Percentiles rank a stretch among this genome's conserved stretches.
These are phyloP conservation scores for Phalaenopsis hybrid DNA, from an alignment of 116 monocot species.

Conservation along the genomic window DNA sequence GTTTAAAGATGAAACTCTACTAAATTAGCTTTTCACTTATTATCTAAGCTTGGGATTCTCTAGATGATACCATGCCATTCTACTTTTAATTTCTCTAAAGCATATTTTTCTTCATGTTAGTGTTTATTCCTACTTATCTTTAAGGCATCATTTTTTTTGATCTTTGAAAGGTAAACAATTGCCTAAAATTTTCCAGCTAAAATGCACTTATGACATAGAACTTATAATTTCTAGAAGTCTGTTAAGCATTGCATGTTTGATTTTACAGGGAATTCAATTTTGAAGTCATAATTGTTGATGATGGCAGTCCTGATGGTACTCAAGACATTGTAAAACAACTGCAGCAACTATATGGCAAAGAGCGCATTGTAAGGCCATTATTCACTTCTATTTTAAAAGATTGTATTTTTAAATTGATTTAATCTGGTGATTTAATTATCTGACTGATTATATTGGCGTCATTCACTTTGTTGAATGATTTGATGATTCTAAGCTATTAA, in stretches of 20 bases:
- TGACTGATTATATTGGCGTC: slow-evolving; percentile 7
- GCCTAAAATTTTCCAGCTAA: background rate
- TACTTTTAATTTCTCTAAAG: background rate
- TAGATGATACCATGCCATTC: background rate
- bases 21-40: background rate
- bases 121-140: background rate
- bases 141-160: background rate
- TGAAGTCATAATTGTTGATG: slow-evolving; percentile 93
- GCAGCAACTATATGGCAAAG: slow-evolving; percentile 89
- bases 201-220: background rate
- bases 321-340: slow-evolving; percentile 91
- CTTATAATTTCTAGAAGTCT: background rate
- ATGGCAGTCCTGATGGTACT: slow-evolving; percentile 99
- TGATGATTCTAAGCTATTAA: slow-evolving; percentile 49
- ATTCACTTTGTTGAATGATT: background rate
- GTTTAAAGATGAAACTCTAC: background rate
- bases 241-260: background rate
- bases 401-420: background rate
- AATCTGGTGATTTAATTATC: background rate
- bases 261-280: slow-evolving; percentile 69
- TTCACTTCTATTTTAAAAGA: background rate
- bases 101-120: background rate
- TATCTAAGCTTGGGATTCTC: background rate
- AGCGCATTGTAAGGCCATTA: slow-evolving; percentile 57
- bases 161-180: background rate